Evolutionary conservation across 345 rosid genomes (phyloP), one percentile per base, ranked within the genome.

Genomic region (Ricinus communis): DNA sequence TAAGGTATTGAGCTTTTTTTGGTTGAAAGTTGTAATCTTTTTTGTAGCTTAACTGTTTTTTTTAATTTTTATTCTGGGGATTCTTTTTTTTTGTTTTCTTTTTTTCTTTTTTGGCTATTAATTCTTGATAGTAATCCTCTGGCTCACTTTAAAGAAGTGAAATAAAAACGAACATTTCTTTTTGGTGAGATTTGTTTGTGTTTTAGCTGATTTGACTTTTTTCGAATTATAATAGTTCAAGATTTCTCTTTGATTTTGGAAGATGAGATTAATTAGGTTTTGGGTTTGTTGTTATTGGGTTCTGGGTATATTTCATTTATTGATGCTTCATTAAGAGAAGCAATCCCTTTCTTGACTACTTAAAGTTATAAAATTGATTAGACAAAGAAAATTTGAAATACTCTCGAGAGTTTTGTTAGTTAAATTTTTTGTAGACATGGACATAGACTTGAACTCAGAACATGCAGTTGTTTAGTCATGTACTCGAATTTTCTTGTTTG

Each of bases 1-100:
- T 68, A 85, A 85, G 89, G 88, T 83, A 71, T 2, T 33, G 62
- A 12, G 38, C 67, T 11, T 25, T 22, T n/a, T 40, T 38, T 30
- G 11, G 24, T 50, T 30, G 33, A 25, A 18, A 22, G 11, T 47
- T 61, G 55, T 56, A 36, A 41, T 31, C 33, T 46, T 18, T 43
- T 36, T 46, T n/a, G n/a, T 19, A 18, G 72, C 12, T 13, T 49
- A 16, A 9, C 55, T 33, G 27, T 43, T 13, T 56, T 31, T 0
- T 18, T 28, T 46, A n/a, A 55, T 50, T 40, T 69, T 21, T 43
- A 27, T 16, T 27, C 18, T 27, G 38, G n/a, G 43, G 38, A 11
- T 5, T 6, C 6, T 33, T 33, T 33, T 33, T 33, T 33, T 33
- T 33, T 33, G 2, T 33, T 33, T 33, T 33, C 6, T 33, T 33